Base-by-base conservation (phyloP, 495 filamentous ascomycete genomes). In the Hypomontagnella submonticulosa region DNA sequence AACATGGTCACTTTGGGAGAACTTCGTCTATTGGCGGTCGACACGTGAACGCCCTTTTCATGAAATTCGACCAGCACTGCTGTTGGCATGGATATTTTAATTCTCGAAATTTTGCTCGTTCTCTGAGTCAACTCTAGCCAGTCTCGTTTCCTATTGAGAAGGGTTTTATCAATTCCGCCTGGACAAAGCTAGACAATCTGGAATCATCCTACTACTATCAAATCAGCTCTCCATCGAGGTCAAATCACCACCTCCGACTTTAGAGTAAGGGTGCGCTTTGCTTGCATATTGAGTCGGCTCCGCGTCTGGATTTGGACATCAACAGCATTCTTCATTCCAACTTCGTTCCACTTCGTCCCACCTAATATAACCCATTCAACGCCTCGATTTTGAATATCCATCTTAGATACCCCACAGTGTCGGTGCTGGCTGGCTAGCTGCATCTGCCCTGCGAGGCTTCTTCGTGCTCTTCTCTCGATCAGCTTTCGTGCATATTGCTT, bases 281-380 rank as follows among this genome's bases (percentile, higher is more conserved):
- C 47, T 49, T 27, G 49, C 30, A 20, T 40, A 23, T 53, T 48
- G 10, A 64, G 47, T 54, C 55, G 8, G 20, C 55, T 57, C 32
- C 41, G 46, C 27, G 41, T 61, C 47, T 52, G 27, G 18, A 42
- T 54, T 54, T 48, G 27, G 43, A 60, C 23, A 49, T 58, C 18
- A 30, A 54, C 49, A 61, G 51, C 56, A 67, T 41, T 19, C 56
- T 51, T 61, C 46, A 51, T 61, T 52, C 44, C 44, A 61, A 20
- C 56, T 51, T 61, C 46, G 57, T 61, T 52, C 44, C 44, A 61
- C 40, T 46, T 33, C 57, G 52, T 57, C 33, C 50, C 51, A 61
- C 36, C 19, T 41, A 32, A 8, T 54, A 56, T 56, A 66, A 49
- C 9, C 33, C 54, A 30, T 53, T 58, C 32, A 36, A 38, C 44